Percentiles rank a stretch among this genome's conserved stretches.
Evolutionary conservation across 768 basidiomycete species (phyloP).

Genomic region (Podaxis pistillaris): DNA sequence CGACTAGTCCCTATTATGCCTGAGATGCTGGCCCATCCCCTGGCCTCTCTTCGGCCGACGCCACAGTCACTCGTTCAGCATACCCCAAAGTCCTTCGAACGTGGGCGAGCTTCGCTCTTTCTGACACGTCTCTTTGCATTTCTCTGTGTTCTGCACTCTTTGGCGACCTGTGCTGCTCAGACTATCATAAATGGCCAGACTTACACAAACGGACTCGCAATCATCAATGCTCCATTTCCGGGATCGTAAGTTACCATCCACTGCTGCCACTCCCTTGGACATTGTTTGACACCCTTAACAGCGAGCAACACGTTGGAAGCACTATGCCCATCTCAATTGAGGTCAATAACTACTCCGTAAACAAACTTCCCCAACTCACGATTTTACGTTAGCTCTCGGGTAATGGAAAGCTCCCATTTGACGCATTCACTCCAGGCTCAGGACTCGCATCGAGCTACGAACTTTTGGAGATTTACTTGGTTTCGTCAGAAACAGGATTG

Average conservation of each 20-base stretch:
- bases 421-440: slow-evolving; percentile 33
- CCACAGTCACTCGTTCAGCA: neutral
- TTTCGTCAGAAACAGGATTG: slow-evolving; percentile 34
- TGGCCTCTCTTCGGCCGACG: neutral
- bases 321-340: slow-evolving; percentile 28
- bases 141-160: slow-evolving; percentile 14
- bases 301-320: slow-evolving; percentile 27
- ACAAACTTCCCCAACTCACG: neutral
- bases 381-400: slow-evolving; percentile 35
- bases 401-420: slow-evolving; percentile 38
- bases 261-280: neutral
- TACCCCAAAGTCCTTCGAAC: neutral
- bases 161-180: slow-evolving; percentile 20
- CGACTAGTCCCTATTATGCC: neutral
- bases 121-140: neutral
- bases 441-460: slow-evolving; percentile 34
- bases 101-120: neutral
- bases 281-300: slow-evolving; percentile 11
- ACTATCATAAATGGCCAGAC: slow-evolving; percentile 28
- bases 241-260: slow-evolving; percentile 25
- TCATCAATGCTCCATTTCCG: slow-evolving; percentile 32
- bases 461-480: slow-evolving; percentile 40
- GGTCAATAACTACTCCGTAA: slow-evolving; percentile 16
- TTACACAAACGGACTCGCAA: slow-evolving; percentile 35
- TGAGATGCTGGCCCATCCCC: slow-evolving; percentile 7